phyloP scores from a whole-genome alignment of 257 asterid genomes.

The Anisodus acutangulus region DNA sequence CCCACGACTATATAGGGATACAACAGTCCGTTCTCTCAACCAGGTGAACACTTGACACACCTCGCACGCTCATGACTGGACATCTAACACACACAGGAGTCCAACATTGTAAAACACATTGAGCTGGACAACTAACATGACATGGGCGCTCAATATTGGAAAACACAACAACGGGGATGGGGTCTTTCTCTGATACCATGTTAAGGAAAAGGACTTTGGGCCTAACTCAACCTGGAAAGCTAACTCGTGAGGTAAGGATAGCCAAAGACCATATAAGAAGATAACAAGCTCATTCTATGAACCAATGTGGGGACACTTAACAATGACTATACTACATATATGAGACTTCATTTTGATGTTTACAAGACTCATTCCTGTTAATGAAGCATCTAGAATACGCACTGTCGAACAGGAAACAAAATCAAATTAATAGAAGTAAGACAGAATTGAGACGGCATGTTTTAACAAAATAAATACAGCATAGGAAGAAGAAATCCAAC shows the following conservation, averaged over 20 bases:
- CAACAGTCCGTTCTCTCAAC: not conserved
- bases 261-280: not conserved
- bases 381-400: not conserved
- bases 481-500: not conserved
- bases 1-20: not conserved
- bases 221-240: not conserved
- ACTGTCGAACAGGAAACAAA: not conserved
- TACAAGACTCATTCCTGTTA: not conserved
- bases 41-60: not conserved
- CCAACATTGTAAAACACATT: not conserved
- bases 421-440: not conserved
- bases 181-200: not conserved
- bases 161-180: not conserved
- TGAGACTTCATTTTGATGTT: not conserved
- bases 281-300: not conserved
- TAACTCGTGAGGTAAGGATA: not conserved
- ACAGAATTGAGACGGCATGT: not conserved
- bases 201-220: too few relatives aligned
- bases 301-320: too few relatives aligned
- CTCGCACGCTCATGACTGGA: not conserved
- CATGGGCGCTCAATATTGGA: not conserved
- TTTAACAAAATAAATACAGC: constrained; percentile 11
- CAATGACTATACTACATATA: too few relatives aligned
- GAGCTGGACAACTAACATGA: not conserved
- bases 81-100: not conserved